These are phyloP conservation scores for Vanrija humicola DNA, from an alignment of 1,284 basidiomycete genomes.

Conservation along the genomic window DNA sequence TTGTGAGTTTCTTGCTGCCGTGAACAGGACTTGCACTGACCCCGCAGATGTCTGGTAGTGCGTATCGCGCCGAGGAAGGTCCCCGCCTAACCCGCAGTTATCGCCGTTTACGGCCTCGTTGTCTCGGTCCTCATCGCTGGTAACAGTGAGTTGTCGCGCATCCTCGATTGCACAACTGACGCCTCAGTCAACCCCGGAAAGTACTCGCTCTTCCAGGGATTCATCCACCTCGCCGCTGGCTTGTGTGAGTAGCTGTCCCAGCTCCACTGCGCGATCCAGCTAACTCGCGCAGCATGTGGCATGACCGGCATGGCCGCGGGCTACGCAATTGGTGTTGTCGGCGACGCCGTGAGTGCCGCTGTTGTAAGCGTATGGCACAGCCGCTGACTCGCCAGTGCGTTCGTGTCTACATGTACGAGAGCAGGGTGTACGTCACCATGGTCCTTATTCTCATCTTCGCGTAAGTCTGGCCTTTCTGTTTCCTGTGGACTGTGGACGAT, in stretches of 20 bases:
- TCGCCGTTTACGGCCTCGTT: conserved; percentile 56
- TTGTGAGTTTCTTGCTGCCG: conserved; percentile 35
- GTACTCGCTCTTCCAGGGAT: conserved; percentile 67
- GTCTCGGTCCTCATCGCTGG: conserved; percentile 65
- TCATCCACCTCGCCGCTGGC: conserved; percentile 91
- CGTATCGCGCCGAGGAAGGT: conserved; percentile 51
- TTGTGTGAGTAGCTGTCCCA: conserved; percentile 51
- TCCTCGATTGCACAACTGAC: conserved; percentile 13
- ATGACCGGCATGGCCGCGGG: conserved; percentile 84
- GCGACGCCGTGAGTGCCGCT: conserved; percentile 69
- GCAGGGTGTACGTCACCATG: conserved; percentile 72
- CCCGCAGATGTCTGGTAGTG: conserved; percentile 66
- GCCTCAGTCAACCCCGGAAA: conserved; percentile 59
- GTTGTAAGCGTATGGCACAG: not conserved
- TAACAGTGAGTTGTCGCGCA: conserved; percentile 51
- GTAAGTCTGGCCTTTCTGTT: conserved; percentile 20
- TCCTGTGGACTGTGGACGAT: too few species aligned
- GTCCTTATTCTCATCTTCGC: conserved; percentile 54
- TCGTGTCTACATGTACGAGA: conserved; percentile 55
- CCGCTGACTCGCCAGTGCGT: conserved; percentile 46
- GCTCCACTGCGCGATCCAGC: not conserved
- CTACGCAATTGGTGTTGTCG: conserved; percentile 94
- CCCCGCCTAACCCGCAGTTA: conserved; percentile 34
- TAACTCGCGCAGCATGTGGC: conserved; percentile 12
- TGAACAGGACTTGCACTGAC: not conserved